Base-by-base conservation (phyloP, 257 asterid genomes). In the Salvia miltiorrhiza region DNA sequence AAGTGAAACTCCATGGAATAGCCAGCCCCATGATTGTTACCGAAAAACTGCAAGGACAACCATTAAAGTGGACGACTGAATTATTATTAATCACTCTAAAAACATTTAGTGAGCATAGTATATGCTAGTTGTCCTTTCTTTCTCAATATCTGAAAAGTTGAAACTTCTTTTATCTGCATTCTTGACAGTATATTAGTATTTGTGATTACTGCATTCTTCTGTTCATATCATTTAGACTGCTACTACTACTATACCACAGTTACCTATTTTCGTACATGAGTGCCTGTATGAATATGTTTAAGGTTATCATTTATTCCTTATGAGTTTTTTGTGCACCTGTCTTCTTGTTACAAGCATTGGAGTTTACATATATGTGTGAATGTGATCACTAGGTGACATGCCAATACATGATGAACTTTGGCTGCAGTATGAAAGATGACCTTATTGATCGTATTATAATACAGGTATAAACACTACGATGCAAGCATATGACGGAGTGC, bases 1-100 rank as follows among this genome's bases (percentile, higher is more conserved):
- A 68, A 66, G 97, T 83, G 61, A 80, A 69, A 69, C 97, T 90
- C 97, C 97, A 90, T 16, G 97, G 96, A 65, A 90, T 82, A 54
- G 79, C 87, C 69, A 88, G 78, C 21, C 97, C 96, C 97, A 83
- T 88, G 70, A 85, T 80, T 55, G 87, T 86, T 43, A 86, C 90
- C 80, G 85, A 74, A 78, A 86, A 85, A 75, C 96, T 90, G 90
- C 21, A 19, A 23, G 59, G 48, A 28, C 40, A 57, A 49, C 47
- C 58, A 7, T 9, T 32, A 12, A 50, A 62, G 57, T 30, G 56
- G 13, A 47, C 6, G 2, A 61, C 26, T 8, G n/a, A 2, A 30
- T n/a, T 28, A 47, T 59, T 60, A 19, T 60, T 41, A 26, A 40
- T 67, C 73, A 72, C 30, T 12, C 16, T 10, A 21, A 56, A 61